phyloP scores from a whole-genome alignment of 23 red algal genomes.

The Gracilaria caudata region DNA sequence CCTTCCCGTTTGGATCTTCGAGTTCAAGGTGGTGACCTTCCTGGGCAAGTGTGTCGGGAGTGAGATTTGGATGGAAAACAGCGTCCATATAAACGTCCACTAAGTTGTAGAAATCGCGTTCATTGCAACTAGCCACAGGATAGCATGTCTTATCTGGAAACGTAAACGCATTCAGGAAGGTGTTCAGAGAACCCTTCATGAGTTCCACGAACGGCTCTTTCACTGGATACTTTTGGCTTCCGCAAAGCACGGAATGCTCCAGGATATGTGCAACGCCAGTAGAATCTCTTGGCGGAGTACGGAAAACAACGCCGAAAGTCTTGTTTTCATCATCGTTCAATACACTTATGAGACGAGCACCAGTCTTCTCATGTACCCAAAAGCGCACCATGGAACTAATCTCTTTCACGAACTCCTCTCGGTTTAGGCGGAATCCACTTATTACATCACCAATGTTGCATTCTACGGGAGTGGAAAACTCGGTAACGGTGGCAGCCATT shows the following conservation, averaged over 20 bases:
- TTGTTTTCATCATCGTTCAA: constrained; percentile 96
- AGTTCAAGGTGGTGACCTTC: constrained; percentile 95
- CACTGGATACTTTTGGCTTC: constrained; percentile 95
- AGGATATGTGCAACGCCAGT: constrained; percentile 82
- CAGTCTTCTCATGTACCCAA: constrained; percentile 79
- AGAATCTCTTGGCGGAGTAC: constrained; percentile 85
- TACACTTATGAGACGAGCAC: constrained; percentile 85
- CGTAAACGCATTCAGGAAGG: constrained; percentile 97
- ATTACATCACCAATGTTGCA: constrained; percentile 75
- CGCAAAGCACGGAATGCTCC: constrained; percentile 97
- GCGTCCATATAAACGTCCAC: constrained; percentile 98
- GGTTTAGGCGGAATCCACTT: constrained; percentile 67
- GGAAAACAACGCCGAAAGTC: constrained; percentile 93
- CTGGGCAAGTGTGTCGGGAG: constrained; percentile 93
- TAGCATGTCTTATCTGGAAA: constrained; percentile 96
- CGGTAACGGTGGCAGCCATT: constrained; percentile 25
- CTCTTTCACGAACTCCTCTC: constrained; percentile 84
- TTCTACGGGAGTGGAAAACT: constrained; percentile 1
- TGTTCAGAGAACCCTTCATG: constrained; percentile 92
- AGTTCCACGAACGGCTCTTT: constrained; percentile 99
- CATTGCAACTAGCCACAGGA: constrained; percentile 93
- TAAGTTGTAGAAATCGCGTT: constrained; percentile 97
- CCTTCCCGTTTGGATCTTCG: constrained; percentile 36
- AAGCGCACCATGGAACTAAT: constrained; percentile 75
- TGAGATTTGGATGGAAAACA: constrained; percentile 92